Evolutionary conservation across 768 basidiomycete genomes (phyloP).

Genomic region (Trametes cubensis): DNA sequence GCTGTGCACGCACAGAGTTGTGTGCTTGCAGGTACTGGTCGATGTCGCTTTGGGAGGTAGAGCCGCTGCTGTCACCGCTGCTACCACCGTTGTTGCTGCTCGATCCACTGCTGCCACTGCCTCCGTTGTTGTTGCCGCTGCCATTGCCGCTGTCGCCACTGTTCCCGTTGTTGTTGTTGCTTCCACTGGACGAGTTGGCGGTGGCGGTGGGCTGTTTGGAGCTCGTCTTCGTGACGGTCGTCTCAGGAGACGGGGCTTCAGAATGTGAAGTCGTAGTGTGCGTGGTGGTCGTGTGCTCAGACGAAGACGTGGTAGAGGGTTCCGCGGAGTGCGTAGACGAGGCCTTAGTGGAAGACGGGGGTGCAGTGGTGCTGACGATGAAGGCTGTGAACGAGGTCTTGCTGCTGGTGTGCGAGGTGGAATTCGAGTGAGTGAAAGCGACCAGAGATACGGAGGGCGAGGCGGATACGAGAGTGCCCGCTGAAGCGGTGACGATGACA

Average conservation of each 20-base stretch:
- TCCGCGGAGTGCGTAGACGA: slow-evolving; percentile 5
- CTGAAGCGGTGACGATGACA: slow-evolving; percentile 10
- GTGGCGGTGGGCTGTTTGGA: slow-evolving; percentile 25
- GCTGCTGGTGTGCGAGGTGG: background rate
- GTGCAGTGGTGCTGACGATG: slow-evolving; percentile 14
- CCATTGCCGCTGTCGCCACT: background rate
- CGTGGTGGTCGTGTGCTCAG: slow-evolving; percentile 25
- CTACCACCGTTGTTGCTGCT: slow-evolving; percentile 1
- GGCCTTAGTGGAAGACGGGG: slow-evolving; percentile 8
- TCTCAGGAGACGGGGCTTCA: slow-evolving; percentile 8
- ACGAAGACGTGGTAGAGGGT: slow-evolving; percentile 24
- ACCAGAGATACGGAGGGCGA: slow-evolving; percentile 13
- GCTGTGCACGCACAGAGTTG: slow-evolving; percentile 62
- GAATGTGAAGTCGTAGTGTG: slow-evolving; percentile 24
- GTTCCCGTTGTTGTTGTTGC: slow-evolving; percentile 1
- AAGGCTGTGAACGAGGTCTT: slow-evolving; percentile 5
- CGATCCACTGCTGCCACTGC: slow-evolving; percentile 7
- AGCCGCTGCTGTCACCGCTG: slow-evolving; percentile 12
- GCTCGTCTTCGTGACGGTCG: slow-evolving; percentile 16
- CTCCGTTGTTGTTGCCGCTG: slow-evolving; percentile 8
- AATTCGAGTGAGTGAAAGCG: slow-evolving; percentile 13
- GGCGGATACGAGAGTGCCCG: slow-evolving; percentile 7
- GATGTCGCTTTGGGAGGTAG: slow-evolving; percentile 48
- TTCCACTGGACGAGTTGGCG: background rate
- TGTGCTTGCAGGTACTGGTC: slow-evolving; percentile 58